Evolutionary conservation across 164 flowering plant genomes (phyloP), one percentile per base, ranked within the genome.

Genomic region (Piper longum): DNA sequence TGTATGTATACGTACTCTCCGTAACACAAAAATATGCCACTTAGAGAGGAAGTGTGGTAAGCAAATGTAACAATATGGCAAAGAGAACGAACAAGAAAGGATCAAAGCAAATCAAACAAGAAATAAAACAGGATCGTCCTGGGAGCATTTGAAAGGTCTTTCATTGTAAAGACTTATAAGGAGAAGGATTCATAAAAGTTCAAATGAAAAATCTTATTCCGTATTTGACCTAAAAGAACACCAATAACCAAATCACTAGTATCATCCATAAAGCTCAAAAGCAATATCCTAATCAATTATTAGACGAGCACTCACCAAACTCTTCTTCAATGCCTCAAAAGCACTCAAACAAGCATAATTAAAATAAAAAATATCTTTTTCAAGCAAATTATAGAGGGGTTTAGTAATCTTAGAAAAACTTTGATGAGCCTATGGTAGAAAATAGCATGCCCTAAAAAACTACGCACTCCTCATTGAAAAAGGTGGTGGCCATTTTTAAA

Each of bases 151-250:
- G 52, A 48, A 14, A 13, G 3, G 52, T 48, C 48, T 48, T 48
- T 48, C 52, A 9, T 48, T 48, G 41, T 43, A 14, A 39, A 4
- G 64, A 54, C 36, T 26, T 26, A 2, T 26, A 2, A 17, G 88
- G 83, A 56, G 81, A 84, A 56, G 76, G 70, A 16, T 72, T 74
- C 54, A 85, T 88, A 26, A 26, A 26, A 26, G 36, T 54, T 55
- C 11, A 56, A 89, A 9, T 8, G 11, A 16, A 51, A 51, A 8
- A 51, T 16, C 11, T 9, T 51, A 9, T 51, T 16, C 16, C 1
- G 54, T 51, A 1, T 26, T 51, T 51, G 54, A 51, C 54, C 54
- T 16, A 51, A 51, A 51, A 51, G 1, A 51, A 16, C 54, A 9
- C 54, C 54, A 9, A 51, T 16, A 9, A 16, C 54, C 1, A 8